A percentile compares a stretch with the other conserved stretches of the same genome.
These are phyloP conservation scores for Pythium guiyangense DNA, from an alignment of 352 stramenopile species.

Conservation along the genomic window DNA sequence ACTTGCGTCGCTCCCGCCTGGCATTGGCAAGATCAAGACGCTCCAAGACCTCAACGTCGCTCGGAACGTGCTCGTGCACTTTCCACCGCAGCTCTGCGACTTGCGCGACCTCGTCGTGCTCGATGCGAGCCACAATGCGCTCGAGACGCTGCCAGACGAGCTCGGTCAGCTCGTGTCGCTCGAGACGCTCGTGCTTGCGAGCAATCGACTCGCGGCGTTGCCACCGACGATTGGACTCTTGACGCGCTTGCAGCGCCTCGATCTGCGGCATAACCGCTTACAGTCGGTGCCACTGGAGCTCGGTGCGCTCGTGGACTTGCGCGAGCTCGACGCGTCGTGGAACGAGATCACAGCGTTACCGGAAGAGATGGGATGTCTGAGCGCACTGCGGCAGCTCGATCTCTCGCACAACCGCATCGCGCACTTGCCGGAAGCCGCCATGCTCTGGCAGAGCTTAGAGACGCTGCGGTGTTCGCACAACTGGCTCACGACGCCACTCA, in stretches of 20 bases:
- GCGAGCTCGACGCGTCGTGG: slow-evolving; percentile 50
- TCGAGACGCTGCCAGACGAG: slow-evolving; percentile 27
- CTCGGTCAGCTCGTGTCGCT: slow-evolving; percentile 22
- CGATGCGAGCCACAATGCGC: slow-evolving; percentile 30
- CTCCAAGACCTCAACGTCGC: slow-evolving; percentile 49
- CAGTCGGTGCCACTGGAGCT: slow-evolving; percentile 42
- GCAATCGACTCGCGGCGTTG: slow-evolving; percentile 38
- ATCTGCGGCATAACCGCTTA: slow-evolving; percentile 40
- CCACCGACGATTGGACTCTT: slow-evolving; percentile 43
- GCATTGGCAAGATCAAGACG: slow-evolving; percentile 28
- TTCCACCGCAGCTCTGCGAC: slow-evolving; percentile 24
- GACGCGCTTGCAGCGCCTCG: slow-evolving; percentile 21
- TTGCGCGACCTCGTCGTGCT: slow-evolving; percentile 29
- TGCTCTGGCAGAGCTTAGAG: slow-evolving; percentile 37
- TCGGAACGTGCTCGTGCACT: slow-evolving; percentile 22
- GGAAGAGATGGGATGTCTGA: slow-evolving; percentile 54
- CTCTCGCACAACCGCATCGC: slow-evolving; percentile 51
- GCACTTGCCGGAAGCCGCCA: slow-evolving; percentile 39
- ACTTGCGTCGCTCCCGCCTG: slow-evolving; percentile 29
- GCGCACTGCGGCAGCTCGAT: slow-evolving; percentile 30
- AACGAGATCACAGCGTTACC: slow-evolving; percentile 53
- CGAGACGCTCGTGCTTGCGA: slow-evolving; percentile 32
- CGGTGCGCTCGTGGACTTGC: slow-evolving; percentile 40
- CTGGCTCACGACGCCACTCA: slow-evolving; percentile 29
- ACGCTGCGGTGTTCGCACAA: slow-evolving; percentile 54